phyloP scores from a whole-genome alignment of 257 asterid species.

The Anisodus acutangulus region DNA sequence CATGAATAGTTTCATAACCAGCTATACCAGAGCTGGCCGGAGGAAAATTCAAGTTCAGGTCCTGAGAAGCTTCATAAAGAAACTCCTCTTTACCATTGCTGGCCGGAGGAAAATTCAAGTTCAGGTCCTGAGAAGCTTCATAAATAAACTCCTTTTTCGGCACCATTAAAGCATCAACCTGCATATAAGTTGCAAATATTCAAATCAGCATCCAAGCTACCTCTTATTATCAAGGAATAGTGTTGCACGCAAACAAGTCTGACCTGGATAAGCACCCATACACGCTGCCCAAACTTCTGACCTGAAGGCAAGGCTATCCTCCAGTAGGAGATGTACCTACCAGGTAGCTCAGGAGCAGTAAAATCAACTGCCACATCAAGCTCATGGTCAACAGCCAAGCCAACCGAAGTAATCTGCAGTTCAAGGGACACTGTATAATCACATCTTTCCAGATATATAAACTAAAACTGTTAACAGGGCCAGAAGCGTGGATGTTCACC shows the following conservation, averaged over 20 bases:
- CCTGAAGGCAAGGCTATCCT: constrained; percentile 90
- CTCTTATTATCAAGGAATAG: not conserved
- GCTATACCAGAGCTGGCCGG: constrained; percentile 46
- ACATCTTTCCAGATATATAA: not conserved
- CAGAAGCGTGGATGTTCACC: not conserved
- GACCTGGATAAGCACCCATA: constrained; percentile 95
- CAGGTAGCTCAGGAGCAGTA: constrained; percentile 77
- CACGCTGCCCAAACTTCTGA: constrained; percentile 88
- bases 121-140: constrained; percentile 57
- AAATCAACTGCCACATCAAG: constrained; percentile 83
- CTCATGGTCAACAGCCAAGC: constrained; percentile 60
- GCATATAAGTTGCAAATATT: constrained; percentile 13
- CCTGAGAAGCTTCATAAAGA: constrained; percentile 31
- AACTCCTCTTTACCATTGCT: constrained; percentile 24
- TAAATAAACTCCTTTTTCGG: constrained; percentile 43
- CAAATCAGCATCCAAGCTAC: constrained; percentile 13
- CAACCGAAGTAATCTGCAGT: constrained; percentile 62
- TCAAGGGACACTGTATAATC: not conserved
- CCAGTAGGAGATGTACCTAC: constrained; percentile 87
- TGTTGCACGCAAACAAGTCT: not conserved
- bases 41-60: constrained; percentile 78
- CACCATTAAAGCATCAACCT: constrained; percentile 71
- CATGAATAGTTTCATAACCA: constrained; percentile 48
- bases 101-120: constrained; percentile 77
- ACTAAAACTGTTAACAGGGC: not conserved